Evolutionary conservation across 345 rosid genomes (phyloP).

Genomic region (Citrus cavaleriei): DNA sequence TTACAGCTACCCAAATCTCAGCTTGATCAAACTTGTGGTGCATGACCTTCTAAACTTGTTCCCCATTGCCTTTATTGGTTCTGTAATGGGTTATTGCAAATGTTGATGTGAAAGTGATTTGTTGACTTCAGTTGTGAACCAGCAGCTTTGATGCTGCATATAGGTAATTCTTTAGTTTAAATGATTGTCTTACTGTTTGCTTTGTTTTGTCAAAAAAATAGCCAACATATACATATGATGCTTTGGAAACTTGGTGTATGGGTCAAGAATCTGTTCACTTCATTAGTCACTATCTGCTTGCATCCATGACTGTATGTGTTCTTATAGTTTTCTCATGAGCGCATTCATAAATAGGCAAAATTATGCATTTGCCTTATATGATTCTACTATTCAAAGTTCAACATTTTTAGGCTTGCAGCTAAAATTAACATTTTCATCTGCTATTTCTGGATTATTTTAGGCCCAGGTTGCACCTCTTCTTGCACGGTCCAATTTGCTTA

Average conservation of each 20-base stretch:
- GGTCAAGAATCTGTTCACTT: not conserved
- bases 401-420: not conserved
- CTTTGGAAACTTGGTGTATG: not conserved
- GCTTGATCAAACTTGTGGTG: not conserved
- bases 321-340: not conserved
- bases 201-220: not conserved
- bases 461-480: constrained; percentile 71
- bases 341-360: not conserved
- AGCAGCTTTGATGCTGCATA: not conserved
- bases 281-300: not conserved
- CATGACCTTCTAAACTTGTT: not conserved
- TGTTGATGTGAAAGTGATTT: not conserved
- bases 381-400: not conserved
- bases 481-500: constrained; percentile 88
- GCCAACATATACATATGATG: not conserved
- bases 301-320: not conserved
- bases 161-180: not conserved
- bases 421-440: not conserved
- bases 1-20: not conserved
- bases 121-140: not conserved
- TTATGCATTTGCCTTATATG: not conserved
- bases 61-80: not conserved
- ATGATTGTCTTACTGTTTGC: not conserved
- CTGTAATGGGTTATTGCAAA: not conserved
- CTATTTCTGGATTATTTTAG: constrained; percentile 30